Evolutionary conservation across 805 yeast genomes (phyloP).

Genomic region (Barnettozyma sp.): DNA sequence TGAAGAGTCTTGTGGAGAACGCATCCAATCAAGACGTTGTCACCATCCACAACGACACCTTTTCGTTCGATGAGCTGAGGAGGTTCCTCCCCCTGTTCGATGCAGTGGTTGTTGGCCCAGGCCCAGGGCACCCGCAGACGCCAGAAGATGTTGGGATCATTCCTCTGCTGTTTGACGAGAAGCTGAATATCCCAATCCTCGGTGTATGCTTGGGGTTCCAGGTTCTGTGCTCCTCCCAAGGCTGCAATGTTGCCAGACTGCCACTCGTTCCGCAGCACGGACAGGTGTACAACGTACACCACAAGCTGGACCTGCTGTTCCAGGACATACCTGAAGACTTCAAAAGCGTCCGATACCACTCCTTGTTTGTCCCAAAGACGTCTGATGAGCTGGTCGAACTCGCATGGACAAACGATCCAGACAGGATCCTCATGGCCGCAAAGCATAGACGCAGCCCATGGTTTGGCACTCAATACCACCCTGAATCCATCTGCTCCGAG

Average conservation of each 20-base stretch:
- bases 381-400: slow-evolving; percentile 41
- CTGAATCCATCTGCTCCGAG: slow-evolving; percentile 85
- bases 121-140: slow-evolving; percentile 84
- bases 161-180: slow-evolving; percentile 41
- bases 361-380: slow-evolving; percentile 46
- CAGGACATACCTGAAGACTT: slow-evolving; percentile 37
- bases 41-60: slow-evolving; percentile 32
- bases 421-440: slow-evolving; percentile 68
- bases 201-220: slow-evolving; percentile 96
- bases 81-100: slow-evolving; percentile 48
- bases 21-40: slow-evolving; percentile 37
- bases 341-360: slow-evolving; percentile 83
- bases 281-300: slow-evolving; percentile 47
- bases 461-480: slow-evolving; percentile 95
- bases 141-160: slow-evolving; percentile 68
- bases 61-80: slow-evolving; percentile 32
- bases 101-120: slow-evolving; percentile 88
- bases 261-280: slow-evolving; percentile 76
- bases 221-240: slow-evolving; percentile 58
- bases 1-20: slow-evolving; percentile 51
- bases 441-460: slow-evolving; percentile 56
- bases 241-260: slow-evolving; percentile 48
- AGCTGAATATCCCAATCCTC: slow-evolving; percentile 50
- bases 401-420: slow-evolving; percentile 44
- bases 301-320: slow-evolving; percentile 34